phyloP scores from a whole-genome alignment of 2,329 filamentous ascomycete species.

The Dothistroma pini region DNA sequence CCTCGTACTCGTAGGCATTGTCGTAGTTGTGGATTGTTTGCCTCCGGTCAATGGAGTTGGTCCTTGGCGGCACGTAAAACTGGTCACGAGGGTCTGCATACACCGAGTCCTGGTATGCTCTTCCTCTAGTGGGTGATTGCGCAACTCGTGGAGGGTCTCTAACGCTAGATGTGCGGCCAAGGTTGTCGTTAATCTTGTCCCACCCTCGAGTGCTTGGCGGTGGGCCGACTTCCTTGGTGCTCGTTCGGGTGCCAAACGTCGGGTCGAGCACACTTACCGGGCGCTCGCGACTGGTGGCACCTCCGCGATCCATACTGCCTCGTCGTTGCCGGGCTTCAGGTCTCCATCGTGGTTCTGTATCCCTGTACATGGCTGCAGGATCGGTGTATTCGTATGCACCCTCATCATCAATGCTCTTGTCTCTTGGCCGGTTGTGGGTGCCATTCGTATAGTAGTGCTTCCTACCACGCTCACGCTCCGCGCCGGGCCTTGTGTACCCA shows the following conservation, averaged over 20 bases:
- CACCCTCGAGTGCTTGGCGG: slow-evolving; percentile 68
- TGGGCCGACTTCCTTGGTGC: slow-evolving; percentile 45
- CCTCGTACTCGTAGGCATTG: slow-evolving; percentile 44
- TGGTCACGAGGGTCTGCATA: slow-evolving; percentile 36
- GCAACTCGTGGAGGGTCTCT: slow-evolving; percentile 36
- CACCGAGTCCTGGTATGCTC: slow-evolving; percentile 23
- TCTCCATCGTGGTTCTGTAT: slow-evolving; percentile 48
- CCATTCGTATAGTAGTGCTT: slow-evolving; percentile 33
- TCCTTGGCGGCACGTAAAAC: slow-evolving; percentile 35
- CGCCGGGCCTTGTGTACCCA: slow-evolving; percentile 14
- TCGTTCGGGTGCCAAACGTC: slow-evolving; percentile 26
- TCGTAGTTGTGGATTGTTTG: slow-evolving; percentile 48
- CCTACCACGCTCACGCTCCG: slow-evolving; percentile 27
- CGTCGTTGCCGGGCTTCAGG: slow-evolving; percentile 36
- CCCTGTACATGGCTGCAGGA: slow-evolving; percentile 48
- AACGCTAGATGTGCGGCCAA: slow-evolving; percentile 44
- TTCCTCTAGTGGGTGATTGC: slow-evolving; percentile 28
- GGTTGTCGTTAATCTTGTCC: slow-evolving; percentile 59
- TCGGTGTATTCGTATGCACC: slow-evolving; percentile 50
- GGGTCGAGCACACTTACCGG: slow-evolving; percentile 44
- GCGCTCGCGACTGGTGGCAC: slow-evolving; percentile 38
- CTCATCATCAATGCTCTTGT: slow-evolving; percentile 39
- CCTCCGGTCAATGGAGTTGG: slow-evolving; percentile 41
- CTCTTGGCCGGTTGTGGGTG: slow-evolving; percentile 19
- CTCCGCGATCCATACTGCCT: slow-evolving; percentile 43